A percentile compares a stretch with the other conserved stretches of the same genome.
Evolutionary conservation across 2,329 filamentous ascomycete genomes (phyloP).

Genomic region (Trichoderma koningiopsis): DNA sequence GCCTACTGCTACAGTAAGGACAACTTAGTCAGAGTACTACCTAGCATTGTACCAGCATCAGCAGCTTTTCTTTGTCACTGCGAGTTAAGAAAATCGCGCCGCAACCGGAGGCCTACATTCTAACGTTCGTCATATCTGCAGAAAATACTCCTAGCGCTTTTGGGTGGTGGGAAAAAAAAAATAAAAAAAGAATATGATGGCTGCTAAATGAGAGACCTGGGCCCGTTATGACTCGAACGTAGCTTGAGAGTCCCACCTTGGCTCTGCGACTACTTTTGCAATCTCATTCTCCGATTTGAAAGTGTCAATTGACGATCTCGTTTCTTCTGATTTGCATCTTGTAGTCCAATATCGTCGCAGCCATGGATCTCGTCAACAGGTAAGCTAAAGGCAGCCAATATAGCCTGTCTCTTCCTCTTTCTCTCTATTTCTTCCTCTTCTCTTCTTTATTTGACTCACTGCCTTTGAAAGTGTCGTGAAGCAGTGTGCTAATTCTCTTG

Average conservation of each 20-base stretch:
- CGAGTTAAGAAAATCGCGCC: neutral
- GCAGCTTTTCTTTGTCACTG: neutral
- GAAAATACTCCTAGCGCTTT: neutral
- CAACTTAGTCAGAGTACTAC: neutral
- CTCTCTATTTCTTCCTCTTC: neutral
- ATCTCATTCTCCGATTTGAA: neutral
- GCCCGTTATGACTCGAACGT: slow-evolving; percentile 4
- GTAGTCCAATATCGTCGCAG: neutral
- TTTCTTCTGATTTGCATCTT: neutral
- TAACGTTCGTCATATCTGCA: neutral
- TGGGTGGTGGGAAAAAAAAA: neutral
- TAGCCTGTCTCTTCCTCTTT: neutral
- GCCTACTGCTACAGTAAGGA: neutral
- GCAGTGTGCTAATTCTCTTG: neutral
- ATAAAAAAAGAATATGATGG: neutral
- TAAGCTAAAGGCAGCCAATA: slow-evolving; percentile 41
- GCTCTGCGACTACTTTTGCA: neutral
- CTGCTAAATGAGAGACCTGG: neutral
- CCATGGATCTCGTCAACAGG: slow-evolving; percentile 66
- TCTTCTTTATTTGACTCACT: neutral
- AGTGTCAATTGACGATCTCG: neutral
- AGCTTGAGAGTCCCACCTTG: slow-evolving; percentile 5
- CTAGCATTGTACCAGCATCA: neutral
- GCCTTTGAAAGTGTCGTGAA: neutral
- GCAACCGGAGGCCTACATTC: slow-evolving; percentile 10